These are phyloP conservation scores for Thalassiosira pacifica DNA, from an alignment of 352 stramenopile genomes.

Conservation along the genomic window DNA sequence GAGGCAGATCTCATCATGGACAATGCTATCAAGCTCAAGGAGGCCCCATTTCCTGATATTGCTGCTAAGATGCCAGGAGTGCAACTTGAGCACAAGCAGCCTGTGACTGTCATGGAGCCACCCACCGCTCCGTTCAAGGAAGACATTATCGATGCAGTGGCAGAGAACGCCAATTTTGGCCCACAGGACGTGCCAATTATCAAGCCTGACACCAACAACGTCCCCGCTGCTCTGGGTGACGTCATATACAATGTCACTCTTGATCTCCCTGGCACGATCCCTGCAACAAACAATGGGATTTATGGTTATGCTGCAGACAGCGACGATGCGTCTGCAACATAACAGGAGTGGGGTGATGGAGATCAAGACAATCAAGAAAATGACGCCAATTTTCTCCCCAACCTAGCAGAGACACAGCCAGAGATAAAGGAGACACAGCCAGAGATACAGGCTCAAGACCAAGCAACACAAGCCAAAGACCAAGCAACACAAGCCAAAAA, in stretches of 20 bases:
- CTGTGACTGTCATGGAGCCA: background rate
- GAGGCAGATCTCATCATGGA: background rate
- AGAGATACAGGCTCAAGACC: no score
- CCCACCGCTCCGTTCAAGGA: background rate
- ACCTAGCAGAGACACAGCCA: no score
- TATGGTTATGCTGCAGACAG: background rate
- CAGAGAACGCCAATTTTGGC: slow-evolving; percentile 2
- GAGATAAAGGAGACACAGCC: no score
- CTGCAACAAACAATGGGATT: background rate
- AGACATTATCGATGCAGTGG: background rate
- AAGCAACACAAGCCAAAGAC: no score
- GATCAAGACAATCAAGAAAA: background rate
- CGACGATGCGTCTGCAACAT: background rate
- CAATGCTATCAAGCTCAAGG: background rate
- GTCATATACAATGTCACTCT: slow-evolving; percentile 6
- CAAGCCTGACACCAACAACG: background rate
- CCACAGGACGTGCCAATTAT: background rate
- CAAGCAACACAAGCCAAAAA: no score
- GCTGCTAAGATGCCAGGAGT: slow-evolving; percentile 22
- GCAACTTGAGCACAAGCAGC: background rate
- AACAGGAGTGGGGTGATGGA: background rate
- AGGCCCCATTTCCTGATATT: background rate
- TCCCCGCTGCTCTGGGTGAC: background rate
- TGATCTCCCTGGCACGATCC: background rate
- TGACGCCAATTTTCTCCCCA: no score